Conservation (phyloP, 495 filamentous ascomycete species). For the Bombardia bombarda region DNA sequence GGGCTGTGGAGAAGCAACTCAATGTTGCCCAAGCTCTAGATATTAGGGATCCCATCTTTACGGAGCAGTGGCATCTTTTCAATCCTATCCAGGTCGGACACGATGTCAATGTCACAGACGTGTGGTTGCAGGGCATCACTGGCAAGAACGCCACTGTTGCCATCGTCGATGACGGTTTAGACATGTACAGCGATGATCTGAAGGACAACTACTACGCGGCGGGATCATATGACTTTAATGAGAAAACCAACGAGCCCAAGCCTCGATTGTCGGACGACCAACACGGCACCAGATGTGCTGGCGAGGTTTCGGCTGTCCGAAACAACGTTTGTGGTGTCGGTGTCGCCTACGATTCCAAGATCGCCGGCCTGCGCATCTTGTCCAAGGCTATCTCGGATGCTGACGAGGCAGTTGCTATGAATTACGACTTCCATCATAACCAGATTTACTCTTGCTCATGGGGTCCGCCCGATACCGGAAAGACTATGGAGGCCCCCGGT, state of each 20-base stretch:
- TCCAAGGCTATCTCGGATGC: conserved; percentile 84
- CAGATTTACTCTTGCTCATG: conserved; percentile 98
- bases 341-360: conserved; percentile 84
- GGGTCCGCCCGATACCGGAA: conserved; percentile 90
- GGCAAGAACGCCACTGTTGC: conserved; percentile 83
- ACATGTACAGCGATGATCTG: conserved; percentile 94
- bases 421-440: conserved; percentile 83
- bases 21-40: conserved; percentile 54
- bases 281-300: conserved; percentile 91
- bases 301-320: conserved; percentile 82
- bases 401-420: conserved; percentile 87
- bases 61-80: conserved; percentile 91
- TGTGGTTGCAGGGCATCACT: conserved; percentile 90
- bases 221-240: conserved; percentile 95
- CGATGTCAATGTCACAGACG: conserved; percentile 86
- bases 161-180: conserved; percentile 92
- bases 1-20: conserved; percentile 48
- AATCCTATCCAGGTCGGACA: conserved; percentile 76
- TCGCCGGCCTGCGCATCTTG: conserved; percentile 85
- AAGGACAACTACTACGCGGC: conserved; percentile 84
- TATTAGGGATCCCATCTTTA: conserved; percentile 85
- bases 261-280: conserved; percentile 72
- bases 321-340: conserved; percentile 96
- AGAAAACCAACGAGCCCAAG: conserved; percentile 65
- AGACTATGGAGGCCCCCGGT: conserved; percentile 88